These are phyloP conservation scores for Apiospora koreana DNA, from an alignment of 2,329 filamentous ascomycete genomes.

Conservation along the genomic window DNA sequence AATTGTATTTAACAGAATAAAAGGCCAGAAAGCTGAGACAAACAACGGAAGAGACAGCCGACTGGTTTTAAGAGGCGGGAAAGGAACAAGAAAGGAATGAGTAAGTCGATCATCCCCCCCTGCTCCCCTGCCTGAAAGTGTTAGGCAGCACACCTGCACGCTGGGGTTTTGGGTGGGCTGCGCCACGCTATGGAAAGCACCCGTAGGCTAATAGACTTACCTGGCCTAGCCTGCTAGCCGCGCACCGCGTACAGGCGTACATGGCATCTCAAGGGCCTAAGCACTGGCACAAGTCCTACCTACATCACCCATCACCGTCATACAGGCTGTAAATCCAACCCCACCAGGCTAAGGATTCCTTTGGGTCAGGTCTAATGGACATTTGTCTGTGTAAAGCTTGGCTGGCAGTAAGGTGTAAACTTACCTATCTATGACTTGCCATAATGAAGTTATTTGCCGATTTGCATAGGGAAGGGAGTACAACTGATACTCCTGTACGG, in stretches of 20 bases:
- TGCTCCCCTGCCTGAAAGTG: not conserved
- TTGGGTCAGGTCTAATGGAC: not conserved
- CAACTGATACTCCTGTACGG: too few species aligned
- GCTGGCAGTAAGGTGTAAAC: not conserved
- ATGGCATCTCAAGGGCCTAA: too few species aligned
- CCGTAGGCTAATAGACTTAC: not conserved
- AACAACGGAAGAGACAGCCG: not conserved
- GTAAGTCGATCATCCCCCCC: not conserved
- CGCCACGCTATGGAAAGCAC: not conserved
- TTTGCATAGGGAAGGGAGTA: not conserved
- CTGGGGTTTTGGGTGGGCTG: not conserved
- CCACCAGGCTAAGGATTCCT: not conserved
- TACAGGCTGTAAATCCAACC: not conserved
- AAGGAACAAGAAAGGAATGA: not conserved
- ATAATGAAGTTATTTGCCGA: not conserved
- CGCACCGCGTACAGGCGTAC: too few species aligned
- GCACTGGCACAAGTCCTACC: not conserved
- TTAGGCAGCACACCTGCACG: not conserved
- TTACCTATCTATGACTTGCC: too few species aligned
- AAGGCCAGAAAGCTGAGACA: conserved; percentile 1
- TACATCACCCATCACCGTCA: too few species aligned
- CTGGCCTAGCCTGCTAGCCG: not conserved
- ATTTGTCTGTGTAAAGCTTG: not conserved
- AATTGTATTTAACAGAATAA: not conserved
- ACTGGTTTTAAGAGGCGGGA: not conserved